These are phyloP conservation scores for Sphagnum fallax DNA, from an alignment of 228 moss, liverwort and hornwort species.

Conservation along the genomic window DNA sequence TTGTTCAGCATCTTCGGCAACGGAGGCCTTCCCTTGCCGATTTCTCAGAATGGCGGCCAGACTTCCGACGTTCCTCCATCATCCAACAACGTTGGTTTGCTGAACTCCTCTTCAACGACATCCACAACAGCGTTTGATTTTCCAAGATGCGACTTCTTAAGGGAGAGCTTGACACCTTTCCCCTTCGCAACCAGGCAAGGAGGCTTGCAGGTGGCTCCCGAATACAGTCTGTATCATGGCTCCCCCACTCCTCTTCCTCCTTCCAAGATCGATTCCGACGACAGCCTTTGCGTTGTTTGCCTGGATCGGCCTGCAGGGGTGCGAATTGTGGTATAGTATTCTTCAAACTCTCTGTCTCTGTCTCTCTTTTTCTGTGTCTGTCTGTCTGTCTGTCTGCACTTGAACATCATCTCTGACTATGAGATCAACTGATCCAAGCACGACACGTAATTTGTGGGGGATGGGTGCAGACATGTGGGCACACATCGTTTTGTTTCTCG, in stretches of 20 bases:
- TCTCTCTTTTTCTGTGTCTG: no score
- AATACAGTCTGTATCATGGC: slow-evolving; percentile 41
- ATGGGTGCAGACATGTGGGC: slow-evolving; percentile 48
- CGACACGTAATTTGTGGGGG: no score
- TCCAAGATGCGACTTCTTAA: slow-evolving; percentile 46
- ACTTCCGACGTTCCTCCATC: slow-evolving; percentile 1
- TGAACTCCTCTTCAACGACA: slow-evolving; percentile 14
- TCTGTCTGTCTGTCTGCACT: not conserved
- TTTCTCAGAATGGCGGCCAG: slow-evolving; percentile 27
- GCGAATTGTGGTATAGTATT: slow-evolving; percentile 40
- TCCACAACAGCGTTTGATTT: slow-evolving; percentile 43
- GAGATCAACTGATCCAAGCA: no score
- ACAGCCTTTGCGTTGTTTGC: slow-evolving; percentile 59
- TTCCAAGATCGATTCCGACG: slow-evolving; percentile 24
- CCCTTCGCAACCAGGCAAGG: slow-evolving; percentile 31
- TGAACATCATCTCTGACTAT: not conserved
- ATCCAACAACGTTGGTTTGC: slow-evolving; percentile 5
- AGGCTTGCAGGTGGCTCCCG: slow-evolving; percentile 11
- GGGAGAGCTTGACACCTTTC: slow-evolving; percentile 41
- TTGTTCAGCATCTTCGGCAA: slow-evolving; percentile 59
- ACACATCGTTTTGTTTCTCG: slow-evolving; percentile 58
- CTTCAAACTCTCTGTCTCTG: not conserved
- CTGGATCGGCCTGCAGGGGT: slow-evolving; percentile 53
- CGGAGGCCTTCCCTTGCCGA: slow-evolving; percentile 42
- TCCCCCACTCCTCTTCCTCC: slow-evolving; percentile 9